These are phyloP conservation scores for Linum tenue DNA, from an alignment of 345 rosid genomes.

Conservation along the genomic window DNA sequence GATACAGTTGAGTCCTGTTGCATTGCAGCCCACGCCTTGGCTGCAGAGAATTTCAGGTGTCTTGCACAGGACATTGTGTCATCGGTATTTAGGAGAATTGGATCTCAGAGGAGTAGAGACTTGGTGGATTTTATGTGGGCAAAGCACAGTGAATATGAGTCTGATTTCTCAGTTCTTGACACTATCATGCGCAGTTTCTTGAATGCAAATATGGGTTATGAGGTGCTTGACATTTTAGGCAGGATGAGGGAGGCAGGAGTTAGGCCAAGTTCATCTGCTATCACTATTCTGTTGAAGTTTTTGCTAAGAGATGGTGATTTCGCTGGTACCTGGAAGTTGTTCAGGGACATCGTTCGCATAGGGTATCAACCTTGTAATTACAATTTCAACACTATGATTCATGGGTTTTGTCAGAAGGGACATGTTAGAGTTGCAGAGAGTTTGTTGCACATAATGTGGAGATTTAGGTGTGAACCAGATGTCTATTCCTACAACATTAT, in stretches of 20 bases:
- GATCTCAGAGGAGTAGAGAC: slow-evolving; percentile 32
- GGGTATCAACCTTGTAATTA: slow-evolving; percentile 49
- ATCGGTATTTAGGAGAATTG: slow-evolving; percentile 46
- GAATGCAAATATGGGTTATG: slow-evolving; percentile 32
- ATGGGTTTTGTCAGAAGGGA: slow-evolving; percentile 54
- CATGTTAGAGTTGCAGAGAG: slow-evolving; percentile 37
- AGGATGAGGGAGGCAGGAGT: slow-evolving; percentile 45
- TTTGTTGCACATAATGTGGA: slow-evolving; percentile 47
- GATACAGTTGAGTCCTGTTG: slow-evolving; percentile 31
- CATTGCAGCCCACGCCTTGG: slow-evolving; percentile 44
- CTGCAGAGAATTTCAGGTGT: slow-evolving; percentile 26
- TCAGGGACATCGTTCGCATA: slow-evolving; percentile 42
- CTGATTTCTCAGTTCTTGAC: slow-evolving; percentile 56
- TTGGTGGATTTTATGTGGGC: slow-evolving; percentile 57
- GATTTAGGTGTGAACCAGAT: slow-evolving; percentile 47
- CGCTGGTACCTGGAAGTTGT: slow-evolving; percentile 56
- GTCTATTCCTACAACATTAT: slow-evolving; percentile 48
- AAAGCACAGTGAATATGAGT: slow-evolving; percentile 37
- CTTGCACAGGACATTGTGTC: slow-evolving; percentile 61
- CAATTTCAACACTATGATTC: slow-evolving; percentile 40
- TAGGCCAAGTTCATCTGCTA: slow-evolving; percentile 49
- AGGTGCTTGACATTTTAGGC: slow-evolving; percentile 34
- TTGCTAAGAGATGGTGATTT: slow-evolving; percentile 53
- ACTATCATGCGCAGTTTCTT: slow-evolving; percentile 54
- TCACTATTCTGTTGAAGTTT: slow-evolving; percentile 39